A percentile compares a stretch with the other conserved stretches of the same genome.
These are phyloP conservation scores for Patellaria atrata DNA, from an alignment of 495 filamentous ascomycete genomes.

Conservation along the genomic window DNA sequence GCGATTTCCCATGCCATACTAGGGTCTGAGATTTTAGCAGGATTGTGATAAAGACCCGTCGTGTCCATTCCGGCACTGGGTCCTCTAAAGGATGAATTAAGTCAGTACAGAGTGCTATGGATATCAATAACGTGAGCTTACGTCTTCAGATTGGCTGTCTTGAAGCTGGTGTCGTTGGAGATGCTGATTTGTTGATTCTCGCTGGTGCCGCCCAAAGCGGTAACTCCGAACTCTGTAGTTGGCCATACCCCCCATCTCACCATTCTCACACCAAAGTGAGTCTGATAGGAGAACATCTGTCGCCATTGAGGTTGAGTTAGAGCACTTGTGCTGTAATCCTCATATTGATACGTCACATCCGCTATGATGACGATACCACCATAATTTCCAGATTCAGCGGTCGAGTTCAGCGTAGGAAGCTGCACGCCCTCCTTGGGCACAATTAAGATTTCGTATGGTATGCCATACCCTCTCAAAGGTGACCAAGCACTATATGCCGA, in stretches of 20 bases:
- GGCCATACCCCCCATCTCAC: conserved; percentile 46
- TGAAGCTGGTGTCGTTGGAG: conserved; percentile 17
- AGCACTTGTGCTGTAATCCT: conserved; percentile 34
- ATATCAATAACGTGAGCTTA: conserved; percentile 6
- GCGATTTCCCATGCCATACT: conserved; percentile 40
- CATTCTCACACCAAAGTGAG: conserved; percentile 43
- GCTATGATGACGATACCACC: conserved; percentile 42
- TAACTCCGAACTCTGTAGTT: conserved; percentile 34
- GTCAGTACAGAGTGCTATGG: conserved; percentile 1
- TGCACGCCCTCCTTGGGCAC: conserved; percentile 38
- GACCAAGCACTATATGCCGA: conserved; percentile 31
- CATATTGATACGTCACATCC: conserved; percentile 43
- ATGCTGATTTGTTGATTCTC: conserved; percentile 15
- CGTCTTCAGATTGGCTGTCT: conserved; percentile 16
- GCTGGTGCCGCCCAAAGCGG: conserved; percentile 10
- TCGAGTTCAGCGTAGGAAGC: conserved; percentile 38
- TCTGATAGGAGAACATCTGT: conserved; percentile 42
- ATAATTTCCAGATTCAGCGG: conserved; percentile 36
- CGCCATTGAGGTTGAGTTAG: conserved; percentile 44
- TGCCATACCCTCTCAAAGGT: conserved; percentile 46
- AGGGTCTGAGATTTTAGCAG: conserved; percentile 38
- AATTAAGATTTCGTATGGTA: conserved; percentile 40
- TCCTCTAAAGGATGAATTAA: background rate
- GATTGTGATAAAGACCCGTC: conserved; percentile 43
- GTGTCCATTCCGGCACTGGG: conserved; percentile 15